Percentiles rank a stretch among this genome's conserved stretches.
These are phyloP conservation scores for Aaosphaeria arxii DNA, from an alignment of 2,329 filamentous ascomycete species.

Conservation along the genomic window DNA sequence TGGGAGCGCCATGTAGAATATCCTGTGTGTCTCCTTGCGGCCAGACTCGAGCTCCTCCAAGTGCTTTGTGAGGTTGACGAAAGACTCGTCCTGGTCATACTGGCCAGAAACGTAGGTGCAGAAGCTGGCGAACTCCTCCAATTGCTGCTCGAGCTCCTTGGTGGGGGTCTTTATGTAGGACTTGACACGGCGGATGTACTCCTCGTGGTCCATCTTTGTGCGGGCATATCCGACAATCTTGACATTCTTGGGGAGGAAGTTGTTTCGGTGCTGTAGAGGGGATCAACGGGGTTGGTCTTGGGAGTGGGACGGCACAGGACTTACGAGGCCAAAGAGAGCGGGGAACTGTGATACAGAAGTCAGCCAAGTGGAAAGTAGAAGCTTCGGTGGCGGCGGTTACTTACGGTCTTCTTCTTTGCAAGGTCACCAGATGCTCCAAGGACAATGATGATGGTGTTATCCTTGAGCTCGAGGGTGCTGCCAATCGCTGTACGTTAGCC, in stretches of 20 bases:
- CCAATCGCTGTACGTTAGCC: conserved; percentile 4
- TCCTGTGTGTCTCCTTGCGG: conserved; percentile 78
- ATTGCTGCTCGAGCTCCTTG: conserved; percentile 93
- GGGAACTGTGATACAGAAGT: conserved; percentile 66
- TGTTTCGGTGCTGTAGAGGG: conserved; percentile 82
- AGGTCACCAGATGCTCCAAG: conserved; percentile 96
- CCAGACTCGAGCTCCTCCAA: conserved; percentile 81
- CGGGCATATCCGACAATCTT: conserved; percentile 98
- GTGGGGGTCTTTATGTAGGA: conserved; percentile 99
- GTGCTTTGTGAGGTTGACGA: conserved; percentile 80
- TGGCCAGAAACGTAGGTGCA: conserved; percentile 96
- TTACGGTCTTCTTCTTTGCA: conserved; percentile 98
- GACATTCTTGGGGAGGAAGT: conserved; percentile 95
- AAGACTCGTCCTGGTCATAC: conserved; percentile 96
- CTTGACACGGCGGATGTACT: conserved; percentile 90
- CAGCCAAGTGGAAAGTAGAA: conserved; percentile 13
- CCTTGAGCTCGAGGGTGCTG: conserved; percentile 92
- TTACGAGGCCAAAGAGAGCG: conserved; percentile 92
- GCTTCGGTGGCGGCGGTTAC: conserved; percentile 24
- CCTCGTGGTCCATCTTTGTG: conserved; percentile 98
- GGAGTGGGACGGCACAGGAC: conserved; percentile 40
- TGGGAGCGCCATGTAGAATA: conserved; percentile 99
- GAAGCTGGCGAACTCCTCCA: conserved; percentile 81
- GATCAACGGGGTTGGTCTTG: conserved; percentile 12
- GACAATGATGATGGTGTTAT: conserved; percentile 95